Conservation (phyloP, 305 asterid species). For the Euphrasia arctica region DNA sequence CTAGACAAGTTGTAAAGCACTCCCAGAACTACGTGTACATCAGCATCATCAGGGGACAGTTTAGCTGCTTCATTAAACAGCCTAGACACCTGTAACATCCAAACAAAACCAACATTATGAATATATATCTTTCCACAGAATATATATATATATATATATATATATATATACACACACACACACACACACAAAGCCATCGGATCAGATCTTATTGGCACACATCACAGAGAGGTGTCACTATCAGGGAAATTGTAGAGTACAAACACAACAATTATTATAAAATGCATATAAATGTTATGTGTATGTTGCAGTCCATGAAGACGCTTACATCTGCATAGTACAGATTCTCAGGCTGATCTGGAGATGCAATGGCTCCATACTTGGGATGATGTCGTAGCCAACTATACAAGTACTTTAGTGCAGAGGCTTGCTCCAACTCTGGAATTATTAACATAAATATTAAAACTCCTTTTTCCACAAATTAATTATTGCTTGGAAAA, state of each 20-base stretch:
- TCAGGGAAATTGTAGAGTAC: slow-evolving; percentile 8
- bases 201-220: too few relatives aligned
- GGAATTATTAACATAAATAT: slow-evolving; percentile 29
- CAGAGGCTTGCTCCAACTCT: slow-evolving; percentile 98
- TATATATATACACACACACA: too few relatives aligned
- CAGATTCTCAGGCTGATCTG: slow-evolving; percentile 73
- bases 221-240: too few relatives aligned
- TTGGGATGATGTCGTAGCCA: slow-evolving; percentile 94
- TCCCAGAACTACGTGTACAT: slow-evolving; percentile 96
- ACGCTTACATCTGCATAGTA: slow-evolving; percentile 83
- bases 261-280: slow-evolving; percentile 1
- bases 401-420: slow-evolving; percentile 84
- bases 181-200: too few relatives aligned
- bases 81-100: slow-evolving; percentile 64
- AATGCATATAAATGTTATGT: slow-evolving; percentile 9
- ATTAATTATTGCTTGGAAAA: background rate
- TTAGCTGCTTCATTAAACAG: slow-evolving; percentile 83
- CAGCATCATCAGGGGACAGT: slow-evolving; percentile 98
- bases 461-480: slow-evolving; percentile 7
- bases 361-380: slow-evolving; percentile 73
- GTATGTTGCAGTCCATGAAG: slow-evolving; percentile 19
- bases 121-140: too few relatives aligned
- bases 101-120: slow-evolving; percentile 11
- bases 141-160: too few relatives aligned
- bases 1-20: slow-evolving; percentile 88